Evolutionary conservation across 306 rosid genomes (phyloP), one percentile per base, ranked within the genome.

Genomic region (Ziziphus jujuba): DNA sequence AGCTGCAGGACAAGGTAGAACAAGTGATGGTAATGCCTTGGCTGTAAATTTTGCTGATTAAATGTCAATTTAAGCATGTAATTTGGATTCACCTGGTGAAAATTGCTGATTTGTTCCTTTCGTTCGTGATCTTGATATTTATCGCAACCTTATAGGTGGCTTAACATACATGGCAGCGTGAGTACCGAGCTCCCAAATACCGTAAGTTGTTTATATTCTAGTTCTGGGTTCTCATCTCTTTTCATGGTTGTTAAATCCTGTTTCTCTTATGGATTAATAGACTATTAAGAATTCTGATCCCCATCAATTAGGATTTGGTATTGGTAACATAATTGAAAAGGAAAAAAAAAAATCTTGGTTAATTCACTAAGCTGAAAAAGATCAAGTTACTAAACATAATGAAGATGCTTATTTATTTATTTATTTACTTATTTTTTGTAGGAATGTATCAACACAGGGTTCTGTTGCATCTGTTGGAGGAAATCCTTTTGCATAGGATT

Each of bases 401-500:
- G n/a, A 9, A 47, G 79, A 63, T 66, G 67, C 28, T 75, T 43
- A 68, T 15, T n/a, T n/a, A n/a, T n/a, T n/a, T n/a, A n/a, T n/a
- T n/a, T n/a, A n/a, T n/a, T n/a, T n/a, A n/a, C n/a, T n/a, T n/a
- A n/a, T n/a, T n/a, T 75, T 44, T 75, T 74, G 70, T 91, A 92
- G 96, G 89, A 87, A 73, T 50, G 81, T 81, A 45, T 73, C 86
- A 21, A 40, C 84, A 22, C 89, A 75, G 13, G 96, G 88, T 53
- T 77, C 87, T 17, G 89, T 85, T 58, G 85, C 89, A 36, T 77
- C 98, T 0, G 15, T 85, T 7, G 95, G 96, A 73, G 92, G 96
- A 58, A 92, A 92, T 77, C 98, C 95, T 61, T 92, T 92, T 67
- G 92, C 92, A 17, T 92, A 87, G 84, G 64, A 69, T 56, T 61